phyloP scores from a whole-genome alignment of 108 stramenopile species.

The Skeletonema tropicum region DNA sequence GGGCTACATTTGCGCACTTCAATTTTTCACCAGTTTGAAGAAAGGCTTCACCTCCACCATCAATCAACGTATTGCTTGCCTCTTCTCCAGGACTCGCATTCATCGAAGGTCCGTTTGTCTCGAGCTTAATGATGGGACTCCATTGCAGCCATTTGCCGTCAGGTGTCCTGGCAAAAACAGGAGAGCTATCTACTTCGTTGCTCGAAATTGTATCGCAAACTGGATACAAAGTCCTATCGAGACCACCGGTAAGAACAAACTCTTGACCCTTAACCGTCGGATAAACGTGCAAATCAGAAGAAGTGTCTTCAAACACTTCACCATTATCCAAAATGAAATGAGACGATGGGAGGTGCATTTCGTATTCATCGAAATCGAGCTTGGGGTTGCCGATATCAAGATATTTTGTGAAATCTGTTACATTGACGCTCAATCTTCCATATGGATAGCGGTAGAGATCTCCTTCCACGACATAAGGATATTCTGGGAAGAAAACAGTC shows the following conservation, averaged over 20 bases:
- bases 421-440: slow-evolving; percentile 24
- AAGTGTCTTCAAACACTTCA: slow-evolving; percentile 26
- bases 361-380: slow-evolving; percentile 49
- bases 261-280: slow-evolving; percentile 31
- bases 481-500: slow-evolving; percentile 6
- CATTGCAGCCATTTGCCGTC: slow-evolving; percentile 50
- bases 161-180: slow-evolving; percentile 34
- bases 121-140: slow-evolving; percentile 30
- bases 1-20: slow-evolving; percentile 51
- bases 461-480: slow-evolving; percentile 27
- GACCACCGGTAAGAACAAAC: slow-evolving; percentile 16
- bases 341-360: slow-evolving; percentile 23
- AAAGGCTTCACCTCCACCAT: slow-evolving; percentile 49
- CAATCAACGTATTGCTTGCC: slow-evolving; percentile 20
- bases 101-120: slow-evolving; percentile 50
- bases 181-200: slow-evolving; percentile 34
- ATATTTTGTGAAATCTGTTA: slow-evolving; percentile 12
- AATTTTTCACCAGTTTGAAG: slow-evolving; percentile 30
- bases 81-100: slow-evolving; percentile 20
- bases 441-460: slow-evolving; percentile 33
- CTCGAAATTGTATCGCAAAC: slow-evolving; percentile 20
- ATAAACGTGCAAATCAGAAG: slow-evolving; percentile 19
- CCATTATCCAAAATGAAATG: slow-evolving; percentile 27
- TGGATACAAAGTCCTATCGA: slow-evolving; percentile 6
- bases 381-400: slow-evolving; percentile 45